Conservation (phyloP, 345 rosid genomes). For the Mallotus nudiflorus region DNA sequence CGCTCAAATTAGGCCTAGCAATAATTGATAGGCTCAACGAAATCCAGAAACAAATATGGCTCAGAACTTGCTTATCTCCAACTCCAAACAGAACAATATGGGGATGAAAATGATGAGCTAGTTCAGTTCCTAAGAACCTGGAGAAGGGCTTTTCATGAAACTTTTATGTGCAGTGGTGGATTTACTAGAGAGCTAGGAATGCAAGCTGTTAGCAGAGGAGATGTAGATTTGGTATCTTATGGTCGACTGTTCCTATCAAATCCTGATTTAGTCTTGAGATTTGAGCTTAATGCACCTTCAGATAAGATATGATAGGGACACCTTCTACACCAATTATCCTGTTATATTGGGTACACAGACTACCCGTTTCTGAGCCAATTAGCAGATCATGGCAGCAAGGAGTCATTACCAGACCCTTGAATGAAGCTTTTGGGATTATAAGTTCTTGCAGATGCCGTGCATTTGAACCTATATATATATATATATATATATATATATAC, state of each 20-base stretch:
- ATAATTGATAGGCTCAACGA: slow-evolving; percentile 61
- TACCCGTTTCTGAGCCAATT: slow-evolving; percentile 49
- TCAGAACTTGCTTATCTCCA: slow-evolving; percentile 68
- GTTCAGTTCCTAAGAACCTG: slow-evolving; percentile 45
- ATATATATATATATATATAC: no score
- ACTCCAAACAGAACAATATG: slow-evolving; percentile 53
- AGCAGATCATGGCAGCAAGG: neutral
- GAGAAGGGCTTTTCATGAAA: slow-evolving; percentile 61
- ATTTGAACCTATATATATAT: no score
- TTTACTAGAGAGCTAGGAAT: slow-evolving; percentile 67
- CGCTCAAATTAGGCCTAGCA: slow-evolving; percentile 60
- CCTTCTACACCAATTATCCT: slow-evolving; percentile 70
- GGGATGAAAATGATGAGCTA: slow-evolving; percentile 55
- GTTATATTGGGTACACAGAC: slow-evolving; percentile 73
- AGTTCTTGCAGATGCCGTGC: no score
- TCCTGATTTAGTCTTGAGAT: slow-evolving; percentile 70
- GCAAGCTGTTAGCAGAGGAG: slow-evolving; percentile 60
- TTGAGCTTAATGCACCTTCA: slow-evolving; percentile 51
- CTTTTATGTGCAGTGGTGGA: slow-evolving; percentile 77
- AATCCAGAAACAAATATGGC: slow-evolving; percentile 48
- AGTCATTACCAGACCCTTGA: slow-evolving; percentile 34
- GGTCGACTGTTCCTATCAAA: slow-evolving; percentile 83
- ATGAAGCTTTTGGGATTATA: no score
- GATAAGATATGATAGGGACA: slow-evolving; percentile 60
- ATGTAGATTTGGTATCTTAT: slow-evolving; percentile 71